phyloP scores from a whole-genome alignment of 192 early-diverging fungal genomes.

The Piromyces sp. region DNA sequence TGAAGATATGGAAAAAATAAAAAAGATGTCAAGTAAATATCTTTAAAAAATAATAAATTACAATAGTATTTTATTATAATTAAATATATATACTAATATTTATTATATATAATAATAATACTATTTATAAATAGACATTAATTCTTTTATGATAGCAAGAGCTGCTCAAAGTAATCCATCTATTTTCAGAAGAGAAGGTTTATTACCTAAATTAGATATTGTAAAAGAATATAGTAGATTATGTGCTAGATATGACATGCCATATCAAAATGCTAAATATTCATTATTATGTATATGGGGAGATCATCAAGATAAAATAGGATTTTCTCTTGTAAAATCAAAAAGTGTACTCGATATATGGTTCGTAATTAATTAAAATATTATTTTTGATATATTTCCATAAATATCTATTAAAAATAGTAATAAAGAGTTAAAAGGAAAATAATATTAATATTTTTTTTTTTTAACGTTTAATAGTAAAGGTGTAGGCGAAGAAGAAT shows the following conservation, averaged over 20 bases:
- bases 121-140: conserved; percentile 32
- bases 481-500: not conserved
- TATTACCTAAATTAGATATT: conserved; percentile 27
- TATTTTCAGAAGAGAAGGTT: conserved; percentile 42
- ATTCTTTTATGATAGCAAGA: conserved; percentile 80
- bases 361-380: not conserved
- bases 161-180: conserved; percentile 75
- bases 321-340: not conserved
- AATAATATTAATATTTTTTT: no score
- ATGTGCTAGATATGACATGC: conserved; percentile 50
- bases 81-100: no score
- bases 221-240: conserved; percentile 48
- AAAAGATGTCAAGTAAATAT: conserved; percentile 28
- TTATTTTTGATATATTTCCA: no score
- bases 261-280: conserved; percentile 81
- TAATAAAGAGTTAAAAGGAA: no score
- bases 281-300: conserved; percentile 63
- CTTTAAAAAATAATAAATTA: not conserved
- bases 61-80: no score
- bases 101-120: no score
- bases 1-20: conserved; percentile 40
- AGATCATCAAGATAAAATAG: not conserved
- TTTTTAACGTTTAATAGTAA: not conserved
- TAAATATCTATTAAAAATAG: no score
- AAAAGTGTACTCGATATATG: not conserved